These are phyloP conservation scores for Phanerochaete carnosa DNA, from an alignment of 768 basidiomycete species.

Conservation along the genomic window DNA sequence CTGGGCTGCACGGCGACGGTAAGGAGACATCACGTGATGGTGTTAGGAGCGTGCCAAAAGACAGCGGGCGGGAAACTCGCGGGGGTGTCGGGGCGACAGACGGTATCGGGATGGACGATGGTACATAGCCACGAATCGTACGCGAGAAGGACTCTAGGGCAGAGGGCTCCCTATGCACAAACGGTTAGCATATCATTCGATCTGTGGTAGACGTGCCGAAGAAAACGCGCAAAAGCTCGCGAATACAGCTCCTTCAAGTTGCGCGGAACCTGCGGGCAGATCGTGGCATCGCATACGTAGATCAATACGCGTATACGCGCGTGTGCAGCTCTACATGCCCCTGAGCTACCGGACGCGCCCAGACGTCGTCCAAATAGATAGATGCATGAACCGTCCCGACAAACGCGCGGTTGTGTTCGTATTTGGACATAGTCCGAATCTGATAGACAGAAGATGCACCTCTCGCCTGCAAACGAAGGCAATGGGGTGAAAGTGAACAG, in stretches of 20 bases:
- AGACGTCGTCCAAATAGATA: background rate
- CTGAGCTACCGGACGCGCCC: background rate
- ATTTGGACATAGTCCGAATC: background rate
- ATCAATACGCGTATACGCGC: background rate
- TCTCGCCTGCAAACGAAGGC: background rate
- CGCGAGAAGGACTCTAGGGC: conserved; percentile 51
- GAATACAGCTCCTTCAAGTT: background rate
- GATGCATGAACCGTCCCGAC: background rate
- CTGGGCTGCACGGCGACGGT: conserved; percentile 11
- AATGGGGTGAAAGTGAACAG: background rate
- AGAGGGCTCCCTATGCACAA: conserved; percentile 39
- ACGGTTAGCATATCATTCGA: background rate
- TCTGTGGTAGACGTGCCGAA: background rate
- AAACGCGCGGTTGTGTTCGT: background rate
- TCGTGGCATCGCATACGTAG: background rate
- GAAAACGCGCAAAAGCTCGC: background rate
- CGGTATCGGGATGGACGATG: conserved; percentile 48
- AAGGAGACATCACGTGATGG: conserved; percentile 17
- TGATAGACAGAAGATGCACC: background rate
- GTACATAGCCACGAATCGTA: conserved; percentile 52
- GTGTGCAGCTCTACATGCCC: no score
- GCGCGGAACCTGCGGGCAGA: background rate
- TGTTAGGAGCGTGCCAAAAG: conserved; percentile 42
- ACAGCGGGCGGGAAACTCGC: conserved; percentile 46
- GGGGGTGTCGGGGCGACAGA: conserved; percentile 45